Evolutionary conservation across 345 rosid genomes (phyloP).

Genomic region (Hibiscus tridactylites): DNA sequence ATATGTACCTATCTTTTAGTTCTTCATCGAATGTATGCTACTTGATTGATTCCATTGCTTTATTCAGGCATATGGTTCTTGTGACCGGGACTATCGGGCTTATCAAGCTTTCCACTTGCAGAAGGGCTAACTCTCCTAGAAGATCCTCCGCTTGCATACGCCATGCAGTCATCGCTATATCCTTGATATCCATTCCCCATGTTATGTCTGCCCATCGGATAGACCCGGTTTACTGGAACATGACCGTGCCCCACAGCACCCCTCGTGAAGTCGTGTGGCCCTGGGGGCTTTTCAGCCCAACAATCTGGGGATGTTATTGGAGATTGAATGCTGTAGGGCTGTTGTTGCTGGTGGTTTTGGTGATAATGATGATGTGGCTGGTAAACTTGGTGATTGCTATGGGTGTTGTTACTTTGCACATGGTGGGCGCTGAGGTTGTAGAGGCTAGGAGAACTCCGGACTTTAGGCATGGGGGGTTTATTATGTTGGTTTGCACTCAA

Average conservation of each 20-base stretch:
- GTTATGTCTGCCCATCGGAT: conserved; percentile 18
- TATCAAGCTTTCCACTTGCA: conserved; percentile 15
- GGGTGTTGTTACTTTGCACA: conserved; percentile 3
- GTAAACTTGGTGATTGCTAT: conserved; percentile 12
- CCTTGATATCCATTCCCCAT: conserved; percentile 23
- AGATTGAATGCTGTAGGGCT: conserved; percentile 17
- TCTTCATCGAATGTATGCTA: not conserved
- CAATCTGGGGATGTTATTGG: conserved; percentile 29
- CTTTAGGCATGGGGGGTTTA: conserved; percentile 43
- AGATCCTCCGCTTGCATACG: conserved; percentile 14
- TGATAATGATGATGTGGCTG: conserved; percentile 29
- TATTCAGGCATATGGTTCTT: conserved; percentile 13
- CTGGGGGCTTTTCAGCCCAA: conserved; percentile 5
- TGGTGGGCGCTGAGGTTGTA: conserved; percentile 22
- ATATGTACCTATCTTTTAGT: not conserved
- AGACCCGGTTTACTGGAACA: conserved; percentile 4
- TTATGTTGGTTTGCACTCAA: conserved; percentile 17
- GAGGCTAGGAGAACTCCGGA: conserved; percentile 68
- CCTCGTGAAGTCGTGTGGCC: conserved; percentile 20
- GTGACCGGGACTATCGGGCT: conserved; percentile 14
- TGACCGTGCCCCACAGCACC: conserved; percentile 14
- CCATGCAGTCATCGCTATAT: conserved; percentile 24
- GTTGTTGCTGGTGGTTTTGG: conserved; percentile 19
- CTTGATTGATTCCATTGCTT: not conserved
- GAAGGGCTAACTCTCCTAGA: conserved; percentile 49